Percentiles rank a stretch among this genome's conserved stretches.
Conservation (phyloP, 2,329 filamentous ascomycete genomes). For the Tolypocladium paradoxum region DNA sequence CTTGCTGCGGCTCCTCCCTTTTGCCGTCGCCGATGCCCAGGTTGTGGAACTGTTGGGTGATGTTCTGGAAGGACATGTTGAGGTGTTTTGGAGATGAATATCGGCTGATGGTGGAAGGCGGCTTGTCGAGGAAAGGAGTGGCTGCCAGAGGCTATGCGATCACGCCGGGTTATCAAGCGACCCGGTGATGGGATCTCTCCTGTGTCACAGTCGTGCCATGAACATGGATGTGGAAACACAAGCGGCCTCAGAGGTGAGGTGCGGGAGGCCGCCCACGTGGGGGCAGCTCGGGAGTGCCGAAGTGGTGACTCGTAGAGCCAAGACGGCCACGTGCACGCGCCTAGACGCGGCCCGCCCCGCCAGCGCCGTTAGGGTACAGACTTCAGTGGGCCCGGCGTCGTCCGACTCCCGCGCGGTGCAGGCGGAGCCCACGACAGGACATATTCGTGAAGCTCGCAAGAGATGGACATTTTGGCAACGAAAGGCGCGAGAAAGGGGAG, state of each 20-base stretch:
- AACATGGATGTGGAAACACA: background rate
- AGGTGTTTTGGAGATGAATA: background rate
- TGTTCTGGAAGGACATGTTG: constrained; percentile 34
- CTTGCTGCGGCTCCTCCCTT: background rate
- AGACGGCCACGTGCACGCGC: background rate
- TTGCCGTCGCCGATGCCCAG: constrained; percentile 31
- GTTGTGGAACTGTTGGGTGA: constrained; percentile 33
- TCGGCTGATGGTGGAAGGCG: background rate
- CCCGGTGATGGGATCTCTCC: background rate
- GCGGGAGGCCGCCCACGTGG: background rate
- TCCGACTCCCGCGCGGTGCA: too few relatives aligned
- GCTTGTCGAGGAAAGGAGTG: background rate
- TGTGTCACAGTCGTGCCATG: background rate
- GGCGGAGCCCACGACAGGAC: too few relatives aligned
- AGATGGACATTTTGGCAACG: too few relatives aligned
- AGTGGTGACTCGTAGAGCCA: background rate
- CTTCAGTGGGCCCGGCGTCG: too few relatives aligned
- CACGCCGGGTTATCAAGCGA: background rate
- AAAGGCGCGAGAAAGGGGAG: too few relatives aligned
- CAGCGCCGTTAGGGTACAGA: too few relatives aligned
- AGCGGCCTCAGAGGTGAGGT: background rate
- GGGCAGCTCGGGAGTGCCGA: too few relatives aligned
- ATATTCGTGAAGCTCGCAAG: too few relatives aligned
- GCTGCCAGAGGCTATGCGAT: background rate
- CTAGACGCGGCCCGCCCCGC: background rate